These are phyloP conservation scores for Jimgerdemannia lactiflua DNA, from an alignment of 192 early-diverging fungal genomes.

Conservation along the genomic window DNA sequence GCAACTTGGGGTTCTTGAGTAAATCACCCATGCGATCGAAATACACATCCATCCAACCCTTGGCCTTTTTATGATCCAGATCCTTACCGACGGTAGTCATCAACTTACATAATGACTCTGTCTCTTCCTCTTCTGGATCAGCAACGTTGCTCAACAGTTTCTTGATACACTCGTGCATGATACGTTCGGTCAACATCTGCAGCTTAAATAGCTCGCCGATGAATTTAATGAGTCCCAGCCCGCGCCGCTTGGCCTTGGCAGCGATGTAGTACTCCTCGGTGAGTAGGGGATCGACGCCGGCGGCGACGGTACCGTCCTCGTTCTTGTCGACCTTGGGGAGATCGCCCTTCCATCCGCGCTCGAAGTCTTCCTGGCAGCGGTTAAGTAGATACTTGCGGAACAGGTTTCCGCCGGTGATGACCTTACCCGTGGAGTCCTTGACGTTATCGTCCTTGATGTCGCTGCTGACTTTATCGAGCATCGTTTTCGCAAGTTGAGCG, in stretches of 20 bases:
- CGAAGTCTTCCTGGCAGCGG: conserved; percentile 92
- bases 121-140: conserved; percentile 88
- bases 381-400: conserved; percentile 88
- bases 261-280: conserved; percentile 74
- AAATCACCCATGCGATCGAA: conserved; percentile 74
- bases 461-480: conserved; percentile 60
- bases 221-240: conserved; percentile 85
- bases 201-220: conserved; percentile 93
- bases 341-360: conserved; percentile 78
- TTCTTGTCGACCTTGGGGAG: conserved; percentile 32
- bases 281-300: conserved; percentile 60
- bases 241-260: conserved; percentile 83
- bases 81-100: conserved; percentile 81
- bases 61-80: conserved; percentile 49
- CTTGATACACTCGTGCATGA: conserved; percentile 89
- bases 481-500: conserved; percentile 71
- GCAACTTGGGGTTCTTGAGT: conserved; percentile 60
- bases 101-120: conserved; percentile 86
- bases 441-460: conserved; percentile 60
- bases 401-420: conserved; percentile 52
- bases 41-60: conserved; percentile 71
- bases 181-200: conserved; percentile 82
- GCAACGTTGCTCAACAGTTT: conserved; percentile 67
- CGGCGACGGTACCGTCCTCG: conserved; percentile 21
- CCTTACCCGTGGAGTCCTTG: conserved; percentile 52